Conservation (phyloP, 352 stramenopile genomes). For the Globisporangium radiosum region DNA sequence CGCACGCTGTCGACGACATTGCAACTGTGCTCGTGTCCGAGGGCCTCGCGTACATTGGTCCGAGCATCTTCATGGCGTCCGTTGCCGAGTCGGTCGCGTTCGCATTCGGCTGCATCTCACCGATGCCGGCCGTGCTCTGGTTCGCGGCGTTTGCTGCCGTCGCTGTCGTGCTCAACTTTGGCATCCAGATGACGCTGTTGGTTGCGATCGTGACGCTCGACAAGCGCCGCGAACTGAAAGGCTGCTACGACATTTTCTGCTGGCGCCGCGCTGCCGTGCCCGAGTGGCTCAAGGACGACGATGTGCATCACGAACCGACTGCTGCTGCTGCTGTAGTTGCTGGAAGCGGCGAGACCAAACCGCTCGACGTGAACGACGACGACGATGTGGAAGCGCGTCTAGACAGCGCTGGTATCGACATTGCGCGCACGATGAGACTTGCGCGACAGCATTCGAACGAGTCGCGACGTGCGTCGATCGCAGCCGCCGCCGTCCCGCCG, state of each 20-base stretch:
- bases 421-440: not conserved
- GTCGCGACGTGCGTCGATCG: slow-evolving; percentile 13
- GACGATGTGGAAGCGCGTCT: not conserved
- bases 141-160: slow-evolving; percentile 46
- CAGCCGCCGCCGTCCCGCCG: slow-evolving; percentile 5
- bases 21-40: slow-evolving; percentile 42
- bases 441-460: slow-evolving; percentile 10
- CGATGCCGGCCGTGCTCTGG: slow-evolving; percentile 60
- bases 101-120: slow-evolving; percentile 42
- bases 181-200: slow-evolving; percentile 64
- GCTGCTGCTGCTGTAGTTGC: not conserved
- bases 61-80: slow-evolving; percentile 50
- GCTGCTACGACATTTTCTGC: slow-evolving; percentile 53
- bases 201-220: slow-evolving; percentile 54
- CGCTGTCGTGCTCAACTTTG: slow-evolving; percentile 43
- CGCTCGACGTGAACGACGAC: not conserved
- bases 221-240: slow-evolving; percentile 57
- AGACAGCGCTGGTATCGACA: not conserved
- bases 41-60: slow-evolving; percentile 39
- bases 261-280: slow-evolving; percentile 17
- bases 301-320: not conserved
- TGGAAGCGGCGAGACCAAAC: not conserved
- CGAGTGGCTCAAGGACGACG: slow-evolving; percentile 13
- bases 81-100: slow-evolving; percentile 42
- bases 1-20: slow-evolving; percentile 42